Conservation (phyloP, 2,329 filamentous ascomycete species). For the Pestalotiopsis sp. region DNA sequence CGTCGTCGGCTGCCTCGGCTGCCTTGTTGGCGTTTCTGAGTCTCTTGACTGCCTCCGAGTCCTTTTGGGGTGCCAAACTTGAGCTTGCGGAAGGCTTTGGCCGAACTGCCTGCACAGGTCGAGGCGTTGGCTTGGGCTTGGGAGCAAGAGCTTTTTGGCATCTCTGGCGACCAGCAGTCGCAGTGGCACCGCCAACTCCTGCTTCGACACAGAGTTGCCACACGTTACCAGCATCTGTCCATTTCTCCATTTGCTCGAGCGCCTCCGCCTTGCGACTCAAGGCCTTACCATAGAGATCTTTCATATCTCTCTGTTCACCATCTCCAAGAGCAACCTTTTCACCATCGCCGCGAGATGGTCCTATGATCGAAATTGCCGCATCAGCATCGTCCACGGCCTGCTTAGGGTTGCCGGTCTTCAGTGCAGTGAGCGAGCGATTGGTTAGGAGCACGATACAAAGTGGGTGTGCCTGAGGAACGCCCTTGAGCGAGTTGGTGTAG, state of each 20-base stretch:
- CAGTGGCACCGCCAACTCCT: conserved; percentile 82
- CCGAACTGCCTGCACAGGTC: conserved; percentile 46
- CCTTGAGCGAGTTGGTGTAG: conserved; percentile 76
- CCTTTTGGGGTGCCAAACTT: conserved; percentile 48
- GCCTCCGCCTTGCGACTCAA: conserved; percentile 94
- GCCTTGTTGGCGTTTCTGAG: conserved; percentile 84
- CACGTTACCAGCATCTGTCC: conserved; percentile 77
- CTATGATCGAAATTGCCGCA: conserved; percentile 77
- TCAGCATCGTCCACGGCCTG: conserved; percentile 85
- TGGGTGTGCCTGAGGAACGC: conserved; percentile 78
- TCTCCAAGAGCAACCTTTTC: conserved; percentile 76
- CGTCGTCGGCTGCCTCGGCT: conserved; percentile 84
- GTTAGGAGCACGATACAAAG: conserved; percentile 86
- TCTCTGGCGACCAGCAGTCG: conserved; percentile 82
- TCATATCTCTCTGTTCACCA: conserved; percentile 79
- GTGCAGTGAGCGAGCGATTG: conserved; percentile 85
- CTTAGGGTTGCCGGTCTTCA: conserved; percentile 93
- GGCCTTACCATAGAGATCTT: conserved; percentile 90
- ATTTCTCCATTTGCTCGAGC: conserved; percentile 92
- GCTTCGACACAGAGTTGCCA: conserved; percentile 85
- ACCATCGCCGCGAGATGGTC: conserved; percentile 74
- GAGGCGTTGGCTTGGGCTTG: conserved; percentile 56
- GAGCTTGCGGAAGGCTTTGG: conserved; percentile 42
- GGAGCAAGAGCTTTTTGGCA: conserved; percentile 86
- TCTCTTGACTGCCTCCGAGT: conserved; percentile 78